Percentiles rank a stretch among this genome's conserved stretches.
Conservation (phyloP, 116 monocot genomes). For the Papilionanthe hybrid region DNA sequence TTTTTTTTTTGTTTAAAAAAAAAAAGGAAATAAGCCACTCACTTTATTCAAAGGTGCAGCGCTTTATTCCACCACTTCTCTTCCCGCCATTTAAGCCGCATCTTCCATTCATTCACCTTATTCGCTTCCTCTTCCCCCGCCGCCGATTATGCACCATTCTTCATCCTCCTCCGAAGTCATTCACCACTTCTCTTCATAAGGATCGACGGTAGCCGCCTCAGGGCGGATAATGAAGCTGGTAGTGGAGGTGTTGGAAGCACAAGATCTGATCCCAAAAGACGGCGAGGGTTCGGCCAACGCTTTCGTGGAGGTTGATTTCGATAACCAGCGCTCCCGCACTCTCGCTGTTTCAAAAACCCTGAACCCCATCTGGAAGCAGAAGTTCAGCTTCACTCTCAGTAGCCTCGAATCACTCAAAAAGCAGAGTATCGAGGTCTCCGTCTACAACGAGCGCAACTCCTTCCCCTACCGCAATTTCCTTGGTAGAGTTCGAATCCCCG, state of each 20-base stretch:
- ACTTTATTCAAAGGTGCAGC: neutral
- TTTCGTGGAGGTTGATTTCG: conserved; percentile 39
- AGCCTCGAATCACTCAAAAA: conserved; percentile 13
- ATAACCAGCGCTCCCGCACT: conserved; percentile 36
- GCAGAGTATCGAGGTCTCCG: conserved; percentile 28
- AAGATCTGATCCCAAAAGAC: conserved; percentile 46
- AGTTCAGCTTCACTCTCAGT: conserved; percentile 38
- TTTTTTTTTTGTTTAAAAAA: too few relatives aligned
- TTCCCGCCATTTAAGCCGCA: conserved; percentile 1
- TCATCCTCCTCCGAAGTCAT: neutral
- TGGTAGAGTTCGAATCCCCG: conserved; percentile 29
- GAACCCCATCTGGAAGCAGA: conserved; percentile 56
- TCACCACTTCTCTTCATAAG: neutral
- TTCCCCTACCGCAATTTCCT: conserved; percentile 48
- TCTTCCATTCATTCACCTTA: neutral
- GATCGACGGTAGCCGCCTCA: neutral
- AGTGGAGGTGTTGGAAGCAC: conserved; percentile 42
- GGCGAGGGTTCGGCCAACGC: conserved; percentile 51
- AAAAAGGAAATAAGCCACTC: too few relatives aligned
- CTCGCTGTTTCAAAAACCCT: conserved; percentile 29
- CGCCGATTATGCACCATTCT: neutral
- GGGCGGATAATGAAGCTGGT: conserved; percentile 39
- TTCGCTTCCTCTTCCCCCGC: neutral
- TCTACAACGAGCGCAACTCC: conserved; percentile 45
- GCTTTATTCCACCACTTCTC: conserved; percentile 6